Evolutionary conservation across 768 basidiomycete genomes (phyloP).

Genomic region (Tulasnella sp.): DNA sequence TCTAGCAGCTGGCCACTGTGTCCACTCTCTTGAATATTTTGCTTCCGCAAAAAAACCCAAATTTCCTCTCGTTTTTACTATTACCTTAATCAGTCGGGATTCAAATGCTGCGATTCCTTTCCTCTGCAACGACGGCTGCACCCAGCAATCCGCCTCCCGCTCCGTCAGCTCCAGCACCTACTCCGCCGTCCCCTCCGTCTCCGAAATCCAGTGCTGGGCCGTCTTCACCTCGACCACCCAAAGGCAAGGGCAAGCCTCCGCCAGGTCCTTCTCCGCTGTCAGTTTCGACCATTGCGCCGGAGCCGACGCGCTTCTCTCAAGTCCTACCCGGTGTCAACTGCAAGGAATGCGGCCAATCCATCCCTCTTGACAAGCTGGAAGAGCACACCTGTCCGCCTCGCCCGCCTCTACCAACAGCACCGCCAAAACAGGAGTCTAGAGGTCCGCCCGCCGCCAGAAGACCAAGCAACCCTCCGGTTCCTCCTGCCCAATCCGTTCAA

Average conservation of each 20-base stretch:
- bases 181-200: neutral
- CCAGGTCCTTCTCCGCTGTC: constrained; percentile 8
- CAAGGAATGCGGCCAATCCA: constrained; percentile 61
- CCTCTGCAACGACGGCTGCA: neutral
- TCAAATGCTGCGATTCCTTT: constrained; percentile 11
- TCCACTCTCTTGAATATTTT: neutral
- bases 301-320: constrained; percentile 52
- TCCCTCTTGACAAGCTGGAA: constrained; percentile 64
- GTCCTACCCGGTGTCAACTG: constrained; percentile 78
- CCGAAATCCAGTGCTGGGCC: neutral
- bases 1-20: constrained; percentile 8
- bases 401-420: neutral
- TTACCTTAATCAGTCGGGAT: neutral
- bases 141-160: constrained; percentile 2
- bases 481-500: neutral
- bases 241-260: constrained; percentile 1
- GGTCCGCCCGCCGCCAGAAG: neutral
- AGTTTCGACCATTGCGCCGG: constrained; percentile 20
- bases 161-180: neutral
- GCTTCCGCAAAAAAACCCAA: too few relatives aligned
- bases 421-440: neutral
- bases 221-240: neutral
- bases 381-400: constrained; percentile 61
- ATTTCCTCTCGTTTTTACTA: neutral
- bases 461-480: neutral